Percentiles rank a stretch among this genome's conserved stretches.
Evolutionary conservation across 2,329 filamentous ascomycete species (phyloP).

Genomic region (Scedosporium apiospermum): DNA sequence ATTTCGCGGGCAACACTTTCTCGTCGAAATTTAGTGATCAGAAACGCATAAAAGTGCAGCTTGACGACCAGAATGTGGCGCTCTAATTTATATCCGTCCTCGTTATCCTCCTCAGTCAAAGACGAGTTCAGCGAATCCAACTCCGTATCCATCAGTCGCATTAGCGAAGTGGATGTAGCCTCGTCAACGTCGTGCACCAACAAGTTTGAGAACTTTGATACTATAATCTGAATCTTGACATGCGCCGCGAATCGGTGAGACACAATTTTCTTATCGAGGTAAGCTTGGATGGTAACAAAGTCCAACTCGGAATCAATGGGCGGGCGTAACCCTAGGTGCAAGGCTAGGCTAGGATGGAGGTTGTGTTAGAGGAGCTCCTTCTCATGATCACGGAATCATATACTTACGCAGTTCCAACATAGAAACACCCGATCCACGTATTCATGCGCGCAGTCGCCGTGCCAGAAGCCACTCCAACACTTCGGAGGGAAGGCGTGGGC

Average conservation of each 20-base stretch:
- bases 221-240: constrained; percentile 16
- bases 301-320: constrained; percentile 18
- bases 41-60: constrained; percentile 18
- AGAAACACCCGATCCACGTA: constrained; percentile 21
- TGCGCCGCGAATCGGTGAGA: constrained; percentile 16
- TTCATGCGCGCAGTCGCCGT: constrained; percentile 14
- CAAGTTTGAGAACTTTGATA: constrained; percentile 17
- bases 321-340: constrained; percentile 19
- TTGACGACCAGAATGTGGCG: constrained; percentile 16
- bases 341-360: constrained; percentile 14
- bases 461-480: constrained; percentile 11
- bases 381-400: not conserved
- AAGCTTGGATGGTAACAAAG: constrained; percentile 14
- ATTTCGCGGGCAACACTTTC: constrained; percentile 14
- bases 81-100: constrained; percentile 12
- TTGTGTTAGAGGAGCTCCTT: not conserved
- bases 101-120: constrained; percentile 15
- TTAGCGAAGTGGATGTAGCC: constrained; percentile 17
- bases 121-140: constrained; percentile 15
- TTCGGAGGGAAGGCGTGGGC: constrained; percentile 12
- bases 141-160: constrained; percentile 19
- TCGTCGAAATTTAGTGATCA: constrained; percentile 14
- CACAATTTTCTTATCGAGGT: constrained; percentile 13
- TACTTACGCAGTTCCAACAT: constrained; percentile 19
- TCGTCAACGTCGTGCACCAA: constrained; percentile 17